These are phyloP conservation scores for Houttuynia cordata DNA, from an alignment of 164 flowering plant genomes.

Conservation along the genomic window DNA sequence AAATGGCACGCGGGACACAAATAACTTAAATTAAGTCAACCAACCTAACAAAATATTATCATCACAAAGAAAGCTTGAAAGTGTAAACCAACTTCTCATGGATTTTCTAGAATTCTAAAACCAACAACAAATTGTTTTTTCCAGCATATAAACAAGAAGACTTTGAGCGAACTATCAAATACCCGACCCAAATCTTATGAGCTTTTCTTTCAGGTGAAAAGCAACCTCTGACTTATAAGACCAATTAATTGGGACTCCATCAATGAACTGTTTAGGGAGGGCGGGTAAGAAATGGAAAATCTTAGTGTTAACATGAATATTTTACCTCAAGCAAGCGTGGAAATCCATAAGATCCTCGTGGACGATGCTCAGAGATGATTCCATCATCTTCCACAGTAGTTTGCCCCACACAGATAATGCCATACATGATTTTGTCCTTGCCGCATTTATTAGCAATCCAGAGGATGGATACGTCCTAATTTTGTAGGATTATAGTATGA, in stretches of 20 bases:
- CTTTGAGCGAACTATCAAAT: too few relatives aligned
- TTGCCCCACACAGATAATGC: slow-evolving; percentile 60
- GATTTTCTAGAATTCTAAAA: too few relatives aligned
- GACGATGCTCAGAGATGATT: slow-evolving; percentile 22
- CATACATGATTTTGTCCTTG: slow-evolving; percentile 40
- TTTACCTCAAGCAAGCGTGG: slow-evolving; percentile 96
- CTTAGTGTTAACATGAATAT: background rate
- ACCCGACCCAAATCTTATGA: slow-evolving; percentile 42
- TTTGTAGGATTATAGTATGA: slow-evolving; percentile 62
- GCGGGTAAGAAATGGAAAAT: slow-evolving; percentile 8
- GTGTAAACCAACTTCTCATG: too few relatives aligned
- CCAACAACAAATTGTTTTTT: too few relatives aligned
- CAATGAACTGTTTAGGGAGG: slow-evolving; percentile 53
- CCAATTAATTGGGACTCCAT: slow-evolving; percentile 72
- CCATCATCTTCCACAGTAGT: slow-evolving; percentile 44
- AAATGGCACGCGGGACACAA: too few relatives aligned
- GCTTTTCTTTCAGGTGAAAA: slow-evolving; percentile 30
- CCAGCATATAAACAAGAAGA: too few relatives aligned
- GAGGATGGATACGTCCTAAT: slow-evolving; percentile 48
- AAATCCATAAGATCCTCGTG: slow-evolving; percentile 79
- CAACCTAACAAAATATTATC: too few relatives aligned
- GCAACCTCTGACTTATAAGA: slow-evolving; percentile 57
- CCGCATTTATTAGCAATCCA: slow-evolving; percentile 55
- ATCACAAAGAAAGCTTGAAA: too few relatives aligned
- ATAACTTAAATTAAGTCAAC: too few relatives aligned